These are phyloP conservation scores for Colletotrichum tabaci DNA, from an alignment of 2,329 filamentous ascomycete species.

Conservation along the genomic window DNA sequence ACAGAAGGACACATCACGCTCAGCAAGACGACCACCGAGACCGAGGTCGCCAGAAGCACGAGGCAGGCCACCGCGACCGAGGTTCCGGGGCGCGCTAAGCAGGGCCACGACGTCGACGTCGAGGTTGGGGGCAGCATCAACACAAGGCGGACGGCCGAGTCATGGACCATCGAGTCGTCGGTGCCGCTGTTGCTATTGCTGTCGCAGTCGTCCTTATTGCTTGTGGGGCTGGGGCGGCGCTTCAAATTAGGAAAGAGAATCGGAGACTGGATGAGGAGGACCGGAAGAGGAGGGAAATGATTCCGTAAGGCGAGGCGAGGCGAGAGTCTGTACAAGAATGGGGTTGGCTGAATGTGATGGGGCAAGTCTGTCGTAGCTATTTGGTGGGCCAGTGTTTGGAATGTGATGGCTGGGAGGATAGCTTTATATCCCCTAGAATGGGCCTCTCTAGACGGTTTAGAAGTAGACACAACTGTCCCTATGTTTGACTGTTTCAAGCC, in stretches of 20 bases:
- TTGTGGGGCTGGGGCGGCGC: not conserved
- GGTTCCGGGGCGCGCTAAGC: not conserved
- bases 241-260: slow-evolving; percentile 3
- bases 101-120: not conserved
- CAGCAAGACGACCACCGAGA: not conserved
- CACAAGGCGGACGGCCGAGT: not conserved
- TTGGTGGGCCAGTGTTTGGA: too few species aligned
- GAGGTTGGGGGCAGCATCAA: not conserved
- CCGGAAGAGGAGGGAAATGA: slow-evolving; percentile 39
- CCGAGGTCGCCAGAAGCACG: not conserved
- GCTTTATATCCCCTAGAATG: too few species aligned
- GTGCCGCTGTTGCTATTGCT: not conserved
- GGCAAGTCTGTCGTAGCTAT: too few species aligned
- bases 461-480: too few species aligned
- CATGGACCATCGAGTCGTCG: not conserved
- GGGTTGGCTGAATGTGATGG: not conserved
- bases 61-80: not conserved
- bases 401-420: too few species aligned
- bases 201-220: not conserved
- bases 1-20: not conserved
- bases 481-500: too few species aligned
- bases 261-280: slow-evolving; percentile 33
- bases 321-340: not conserved
- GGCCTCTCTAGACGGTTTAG: too few species aligned
- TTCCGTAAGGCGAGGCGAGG: not conserved